Evolutionary conservation across 139 green algal species (phyloP).

Genomic region (Choricystis sp.): DNA sequence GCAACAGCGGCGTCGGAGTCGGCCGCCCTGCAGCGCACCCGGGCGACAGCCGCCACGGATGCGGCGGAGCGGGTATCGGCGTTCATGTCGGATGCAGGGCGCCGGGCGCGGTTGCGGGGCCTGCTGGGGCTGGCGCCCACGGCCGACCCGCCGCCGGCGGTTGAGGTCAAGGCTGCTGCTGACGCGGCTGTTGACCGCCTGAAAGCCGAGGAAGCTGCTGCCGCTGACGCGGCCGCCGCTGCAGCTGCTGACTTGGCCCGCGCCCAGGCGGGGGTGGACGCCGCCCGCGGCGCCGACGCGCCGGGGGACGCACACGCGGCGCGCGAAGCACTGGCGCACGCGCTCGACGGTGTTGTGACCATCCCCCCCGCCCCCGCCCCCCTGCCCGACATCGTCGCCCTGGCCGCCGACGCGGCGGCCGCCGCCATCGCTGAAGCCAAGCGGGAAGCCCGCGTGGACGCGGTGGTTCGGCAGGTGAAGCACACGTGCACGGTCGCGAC

Average conservation of each 20-base stretch:
- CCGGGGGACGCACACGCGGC: background rate
- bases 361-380: background rate
- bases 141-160: too few species aligned
- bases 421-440: background rate
- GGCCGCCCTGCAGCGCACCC: background rate
- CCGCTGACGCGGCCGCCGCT: background rate
- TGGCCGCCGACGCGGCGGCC: background rate
- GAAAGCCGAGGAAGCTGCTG: background rate
- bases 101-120: too few species aligned
- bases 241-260: too few species aligned
- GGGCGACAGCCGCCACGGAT: background rate
- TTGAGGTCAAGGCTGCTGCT: background rate
- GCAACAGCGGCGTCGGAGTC: background rate
- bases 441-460: background rate
- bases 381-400: background rate
- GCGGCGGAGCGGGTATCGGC: background rate
- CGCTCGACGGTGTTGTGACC: background rate
- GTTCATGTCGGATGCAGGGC: too few species aligned
- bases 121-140: too few species aligned
- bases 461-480: constrained; percentile 1
- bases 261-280: background rate
- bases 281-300: background rate
- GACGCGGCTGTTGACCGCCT: background rate
- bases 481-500: constrained; percentile 2
- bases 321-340: background rate